Evolutionary conservation across 2,329 filamentous ascomycete species (phyloP).

Genomic region (Nemania sp.): DNA sequence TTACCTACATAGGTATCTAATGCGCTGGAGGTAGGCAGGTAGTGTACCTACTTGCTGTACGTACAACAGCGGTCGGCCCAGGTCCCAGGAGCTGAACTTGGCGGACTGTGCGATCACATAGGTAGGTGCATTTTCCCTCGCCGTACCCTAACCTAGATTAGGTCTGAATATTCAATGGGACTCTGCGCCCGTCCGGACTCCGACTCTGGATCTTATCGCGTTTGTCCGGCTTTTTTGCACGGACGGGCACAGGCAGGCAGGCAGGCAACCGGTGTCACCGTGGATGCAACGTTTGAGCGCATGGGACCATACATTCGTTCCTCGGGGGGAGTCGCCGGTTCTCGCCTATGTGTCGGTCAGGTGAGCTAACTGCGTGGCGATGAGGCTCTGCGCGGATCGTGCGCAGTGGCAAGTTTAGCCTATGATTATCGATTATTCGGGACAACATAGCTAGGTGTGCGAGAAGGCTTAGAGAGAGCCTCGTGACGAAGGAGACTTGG

Average conservation of each 20-base stretch:
- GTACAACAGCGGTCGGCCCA: background rate
- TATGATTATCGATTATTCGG: background rate
- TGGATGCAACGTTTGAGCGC: conserved; percentile 13
- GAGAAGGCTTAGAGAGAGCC: background rate
- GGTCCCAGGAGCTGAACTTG: conserved; percentile 4
- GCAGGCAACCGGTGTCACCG: conserved; percentile 13
- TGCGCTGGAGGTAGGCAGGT: background rate
- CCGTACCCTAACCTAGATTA: background rate
- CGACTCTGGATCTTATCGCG: background rate
- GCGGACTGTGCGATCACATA: background rate
- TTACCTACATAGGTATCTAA: background rate
- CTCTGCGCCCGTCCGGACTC: conserved; percentile 7
- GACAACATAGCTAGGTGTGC: background rate
- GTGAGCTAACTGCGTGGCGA: background rate
- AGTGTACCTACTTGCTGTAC: background rate
- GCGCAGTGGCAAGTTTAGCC: background rate
- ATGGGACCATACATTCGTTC: conserved; percentile 4
- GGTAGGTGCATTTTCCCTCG: background rate
- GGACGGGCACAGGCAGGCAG: background rate
- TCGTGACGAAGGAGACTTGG: background rate
- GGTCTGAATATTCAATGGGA: background rate
- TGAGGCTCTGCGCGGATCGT: conserved; percentile 13
- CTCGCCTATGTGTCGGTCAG: conserved; percentile 9
- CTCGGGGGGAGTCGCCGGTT: conserved; percentile 17
- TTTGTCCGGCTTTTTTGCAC: conserved; percentile 6